Base-by-base conservation (phyloP, 768 basidiomycete genomes). In the Phallus indusiatus region DNA sequence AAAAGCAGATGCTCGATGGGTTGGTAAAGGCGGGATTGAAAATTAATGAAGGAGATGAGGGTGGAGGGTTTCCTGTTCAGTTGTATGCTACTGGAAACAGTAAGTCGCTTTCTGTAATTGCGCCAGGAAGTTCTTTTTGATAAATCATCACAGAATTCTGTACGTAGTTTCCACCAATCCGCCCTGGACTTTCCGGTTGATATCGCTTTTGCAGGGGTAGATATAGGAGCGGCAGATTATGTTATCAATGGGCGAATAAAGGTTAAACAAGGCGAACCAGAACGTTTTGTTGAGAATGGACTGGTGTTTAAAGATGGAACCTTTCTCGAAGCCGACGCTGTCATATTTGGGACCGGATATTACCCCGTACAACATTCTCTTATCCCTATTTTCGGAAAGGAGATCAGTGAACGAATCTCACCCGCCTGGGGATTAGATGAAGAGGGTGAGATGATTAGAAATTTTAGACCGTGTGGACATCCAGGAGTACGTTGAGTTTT, bases 391-490 rank as follows among this genome's bases (percentile, higher is more conserved):
- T 74, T 78, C 35, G 75, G 77, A 8, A 68, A 71, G 34, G 70
- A 72, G 14, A 63, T 69, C 5, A 69, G 73, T 10, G 67, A 68
- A 16, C 59, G 64, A 11, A 72, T 72, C 7, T 61, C 65, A 16
- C 64, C 56, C 17, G 63, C 75, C 1, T 75, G 73, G 72, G 75
- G 75, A 0, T 36, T 76, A 14, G 74, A 79, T 57, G 67, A 69
- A 16, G 77, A 77, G 60, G 76, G 74, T 0, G 77, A 78, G 56
- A 35, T 73, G 2, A 63, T 61, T 36, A 72, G 72, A 3, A 64
- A 68, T 54, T 77, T 73, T 58, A 68, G 73, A 14, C 75, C 74
- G 5, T 70, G 73, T 2, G 77, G 77, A 1, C 73, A 76, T 62
- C 76, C 75, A 18, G 76, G 74, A 21, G 56, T 58, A 21, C 49